These are phyloP conservation scores for Suillus brevipes DNA, from an alignment of 768 basidiomycete species.

Conservation along the genomic window DNA sequence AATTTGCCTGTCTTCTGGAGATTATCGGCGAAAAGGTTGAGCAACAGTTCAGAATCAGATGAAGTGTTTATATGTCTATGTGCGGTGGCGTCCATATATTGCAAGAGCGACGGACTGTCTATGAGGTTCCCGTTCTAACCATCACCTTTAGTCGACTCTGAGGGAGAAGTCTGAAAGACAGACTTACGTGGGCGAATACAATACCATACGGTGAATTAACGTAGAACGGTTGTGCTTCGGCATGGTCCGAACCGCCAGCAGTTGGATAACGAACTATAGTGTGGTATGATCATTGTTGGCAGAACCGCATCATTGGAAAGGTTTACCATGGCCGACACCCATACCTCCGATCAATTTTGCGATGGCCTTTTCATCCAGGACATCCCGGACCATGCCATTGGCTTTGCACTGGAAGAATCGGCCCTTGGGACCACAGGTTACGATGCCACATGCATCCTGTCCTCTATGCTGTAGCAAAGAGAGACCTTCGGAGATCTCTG, in stretches of 20 bases:
- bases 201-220: slow-evolving; percentile 99
- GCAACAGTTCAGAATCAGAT: slow-evolving; percentile 94
- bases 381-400: slow-evolving; percentile 98
- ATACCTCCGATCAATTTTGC: slow-evolving; percentile 84
- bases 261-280: slow-evolving; percentile 91
- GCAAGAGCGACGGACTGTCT: slow-evolving; percentile 81
- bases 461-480: slow-evolving; percentile 95
- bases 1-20: slow-evolving; percentile 98
- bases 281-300: neutral
- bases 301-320: neutral
- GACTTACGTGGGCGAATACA: slow-evolving; percentile 90
- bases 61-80: slow-evolving; percentile 99
- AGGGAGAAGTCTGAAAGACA: neutral
- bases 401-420: slow-evolving; percentile 98
- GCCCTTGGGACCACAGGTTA: slow-evolving; percentile 93
- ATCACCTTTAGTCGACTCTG: neutral
- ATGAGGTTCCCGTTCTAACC: slow-evolving; percentile 95
- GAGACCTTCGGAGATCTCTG: slow-evolving; percentile 94
- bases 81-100: slow-evolving; percentile 92
- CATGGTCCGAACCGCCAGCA: slow-evolving; percentile 93
- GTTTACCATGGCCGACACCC: slow-evolving; percentile 95
- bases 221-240: slow-evolving; percentile 99
- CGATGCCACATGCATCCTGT: slow-evolving; percentile 96
- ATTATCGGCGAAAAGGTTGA: slow-evolving; percentile 97
- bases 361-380: slow-evolving; percentile 82